These are phyloP conservation scores for Rhodomyrtus psidioides DNA, from an alignment of 441 rosid genomes.

Conservation along the genomic window DNA sequence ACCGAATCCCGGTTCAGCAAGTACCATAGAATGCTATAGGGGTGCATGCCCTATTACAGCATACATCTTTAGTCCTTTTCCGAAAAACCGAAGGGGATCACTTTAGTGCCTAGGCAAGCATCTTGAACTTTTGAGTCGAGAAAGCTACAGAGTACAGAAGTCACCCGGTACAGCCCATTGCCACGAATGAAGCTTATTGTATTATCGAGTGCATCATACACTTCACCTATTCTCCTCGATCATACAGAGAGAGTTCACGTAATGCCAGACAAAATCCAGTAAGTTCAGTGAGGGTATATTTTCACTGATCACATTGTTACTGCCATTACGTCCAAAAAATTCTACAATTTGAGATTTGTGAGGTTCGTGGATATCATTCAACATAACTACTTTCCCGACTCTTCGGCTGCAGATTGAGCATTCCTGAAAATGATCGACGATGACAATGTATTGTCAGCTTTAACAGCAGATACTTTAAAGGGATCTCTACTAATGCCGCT, in stretches of 20 bases:
- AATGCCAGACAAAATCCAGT: neutral
- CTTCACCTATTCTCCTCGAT: neutral
- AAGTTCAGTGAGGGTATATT: accelerated
- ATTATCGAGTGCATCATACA: neutral
- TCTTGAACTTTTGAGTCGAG: neutral
- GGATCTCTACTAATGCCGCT: neutral
- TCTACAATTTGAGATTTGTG: neutral
- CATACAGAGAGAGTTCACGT: neutral
- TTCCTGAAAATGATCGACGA: constrained; percentile 15
- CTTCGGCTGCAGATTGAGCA: constrained; percentile 8
- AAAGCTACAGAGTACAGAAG: neutral
- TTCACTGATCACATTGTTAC: neutral
- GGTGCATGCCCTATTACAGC: neutral
- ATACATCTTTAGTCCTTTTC: neutral
- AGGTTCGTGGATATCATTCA: neutral
- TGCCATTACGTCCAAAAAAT: neutral
- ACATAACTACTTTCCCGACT: constrained; percentile 8
- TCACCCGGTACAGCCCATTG: neutral
- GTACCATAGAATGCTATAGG: neutral
- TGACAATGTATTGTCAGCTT: neutral
- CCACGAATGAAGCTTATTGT: neutral
- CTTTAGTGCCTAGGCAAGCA: neutral
- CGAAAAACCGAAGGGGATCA: neutral
- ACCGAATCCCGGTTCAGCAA: neutral
- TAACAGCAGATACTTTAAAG: neutral